Evolutionary conservation across 352 stramenopile species (phyloP).

Genomic region (Pythium phragmiticola): DNA sequence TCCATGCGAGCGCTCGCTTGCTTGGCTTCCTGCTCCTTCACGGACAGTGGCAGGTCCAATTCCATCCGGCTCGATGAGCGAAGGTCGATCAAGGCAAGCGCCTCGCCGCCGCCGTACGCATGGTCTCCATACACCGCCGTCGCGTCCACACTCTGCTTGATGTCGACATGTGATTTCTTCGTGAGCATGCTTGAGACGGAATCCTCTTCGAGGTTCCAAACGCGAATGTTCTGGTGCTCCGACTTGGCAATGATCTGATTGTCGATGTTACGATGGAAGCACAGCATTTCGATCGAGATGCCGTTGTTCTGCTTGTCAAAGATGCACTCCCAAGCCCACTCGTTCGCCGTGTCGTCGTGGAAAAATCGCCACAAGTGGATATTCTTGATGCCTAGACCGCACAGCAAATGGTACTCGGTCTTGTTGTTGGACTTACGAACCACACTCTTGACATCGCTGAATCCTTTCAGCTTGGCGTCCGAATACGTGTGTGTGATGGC

Average conservation of each 20-base stretch:
- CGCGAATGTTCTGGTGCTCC: slow-evolving; percentile 80
- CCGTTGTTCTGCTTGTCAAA: slow-evolving; percentile 88
- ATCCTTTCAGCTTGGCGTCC: slow-evolving; percentile 83
- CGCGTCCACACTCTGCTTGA: slow-evolving; percentile 74
- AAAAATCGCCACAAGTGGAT: slow-evolving; percentile 86
- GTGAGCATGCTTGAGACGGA: slow-evolving; percentile 32
- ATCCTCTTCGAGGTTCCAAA: slow-evolving; percentile 77
- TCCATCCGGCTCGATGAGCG: slow-evolving; percentile 58
- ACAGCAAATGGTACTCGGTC: slow-evolving; percentile 78
- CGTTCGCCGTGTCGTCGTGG: slow-evolving; percentile 30
- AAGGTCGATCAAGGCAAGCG: slow-evolving; percentile 66
- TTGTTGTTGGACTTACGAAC: slow-evolving; percentile 34
- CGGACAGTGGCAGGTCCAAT: slow-evolving; percentile 64
- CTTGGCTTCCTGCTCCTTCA: slow-evolving; percentile 46
- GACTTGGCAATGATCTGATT: slow-evolving; percentile 84
- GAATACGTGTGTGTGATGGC: slow-evolving; percentile 69
- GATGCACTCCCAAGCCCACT: slow-evolving; percentile 82
- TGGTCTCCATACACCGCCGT: slow-evolving; percentile 69
- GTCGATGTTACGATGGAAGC: slow-evolving; percentile 51
- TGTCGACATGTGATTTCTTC: slow-evolving; percentile 71
- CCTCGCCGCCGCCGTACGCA: slow-evolving; percentile 69
- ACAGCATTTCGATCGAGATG: slow-evolving; percentile 80
- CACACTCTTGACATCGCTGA: slow-evolving; percentile 73
- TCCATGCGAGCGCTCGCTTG: slow-evolving; percentile 6
- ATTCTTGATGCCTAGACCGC: slow-evolving; percentile 86